Conservation (phyloP, 108 stramenopile species). For the Asterionellopsis glacialis region DNA sequence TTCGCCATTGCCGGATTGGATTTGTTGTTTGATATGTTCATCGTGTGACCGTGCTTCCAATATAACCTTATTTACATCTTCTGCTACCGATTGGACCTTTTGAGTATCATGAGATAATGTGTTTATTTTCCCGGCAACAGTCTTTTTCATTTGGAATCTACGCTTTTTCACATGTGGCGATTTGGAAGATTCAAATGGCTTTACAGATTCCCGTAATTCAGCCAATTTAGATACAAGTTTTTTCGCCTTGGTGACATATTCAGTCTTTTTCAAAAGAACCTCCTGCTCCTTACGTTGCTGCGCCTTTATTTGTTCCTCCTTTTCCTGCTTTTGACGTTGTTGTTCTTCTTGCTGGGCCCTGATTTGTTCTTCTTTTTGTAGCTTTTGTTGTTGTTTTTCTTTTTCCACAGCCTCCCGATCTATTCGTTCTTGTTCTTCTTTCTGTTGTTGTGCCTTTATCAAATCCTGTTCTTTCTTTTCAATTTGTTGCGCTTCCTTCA, state of each 20-base stretch:
- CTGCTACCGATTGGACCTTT: conserved; percentile 62
- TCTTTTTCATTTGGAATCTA: conserved; percentile 77
- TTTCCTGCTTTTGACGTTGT: conserved; percentile 1
- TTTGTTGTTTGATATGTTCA: conserved; percentile 22
- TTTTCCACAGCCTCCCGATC: conserved; percentile 1
- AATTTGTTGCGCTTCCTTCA: conserved; percentile 18
- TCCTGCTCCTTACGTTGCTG: conserved; percentile 8
- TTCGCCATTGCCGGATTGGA: conserved; percentile 21
- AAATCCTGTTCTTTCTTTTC: not conserved
- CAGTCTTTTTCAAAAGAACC: conserved; percentile 16
- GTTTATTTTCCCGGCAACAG: conserved; percentile 76
- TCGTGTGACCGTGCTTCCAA: conserved; percentile 44
- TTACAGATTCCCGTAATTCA: conserved; percentile 37
- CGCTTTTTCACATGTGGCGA: conserved; percentile 33
- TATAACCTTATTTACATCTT: conserved; percentile 50
- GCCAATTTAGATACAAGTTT: conserved; percentile 51
- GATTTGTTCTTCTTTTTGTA: conserved; percentile 6
- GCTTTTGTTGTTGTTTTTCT: conserved; percentile 6
- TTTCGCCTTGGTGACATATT: conserved; percentile 43
- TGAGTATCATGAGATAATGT: conserved; percentile 61
- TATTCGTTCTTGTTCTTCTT: conserved; percentile 17
- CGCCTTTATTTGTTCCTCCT: conserved; percentile 15
- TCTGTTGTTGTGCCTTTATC: not conserved
- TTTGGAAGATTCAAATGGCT: conserved; percentile 59
- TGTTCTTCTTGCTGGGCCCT: conserved; percentile 14